Evolutionary conservation across 2,329 filamentous ascomycete species (phyloP).

Genomic region (Verticillium alfalfae): DNA sequence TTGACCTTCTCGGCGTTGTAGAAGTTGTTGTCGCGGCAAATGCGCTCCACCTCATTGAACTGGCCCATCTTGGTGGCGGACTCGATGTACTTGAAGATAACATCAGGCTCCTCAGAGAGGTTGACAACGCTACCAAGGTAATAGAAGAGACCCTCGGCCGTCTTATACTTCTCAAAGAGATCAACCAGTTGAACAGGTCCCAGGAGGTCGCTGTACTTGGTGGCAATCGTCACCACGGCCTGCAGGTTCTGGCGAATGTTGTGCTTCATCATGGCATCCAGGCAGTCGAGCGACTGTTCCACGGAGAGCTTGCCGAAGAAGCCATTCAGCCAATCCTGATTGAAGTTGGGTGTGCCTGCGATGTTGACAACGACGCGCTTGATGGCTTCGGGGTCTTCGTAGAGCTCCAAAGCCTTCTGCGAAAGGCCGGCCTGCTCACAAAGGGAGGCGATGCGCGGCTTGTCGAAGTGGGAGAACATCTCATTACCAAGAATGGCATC

Average conservation of each 20-base stretch:
- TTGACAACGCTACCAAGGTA: constrained; percentile 98
- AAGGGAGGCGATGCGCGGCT: constrained; percentile 76
- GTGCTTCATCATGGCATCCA: constrained; percentile 92
- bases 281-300: constrained; percentile 87
- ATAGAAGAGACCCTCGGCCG: constrained; percentile 94
- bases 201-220: constrained; percentile 95
- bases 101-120: constrained; percentile 87
- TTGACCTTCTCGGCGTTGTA: constrained; percentile 95
- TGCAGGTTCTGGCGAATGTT: constrained; percentile 98
- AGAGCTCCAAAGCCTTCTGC: constrained; percentile 87
- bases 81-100: constrained; percentile 99
- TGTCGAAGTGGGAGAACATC: constrained; percentile 98
- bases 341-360: constrained; percentile 76
- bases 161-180: constrained; percentile 95
- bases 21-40: constrained; percentile 87
- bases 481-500: constrained; percentile 97
- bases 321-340: constrained; percentile 81
- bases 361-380: constrained; percentile 88
- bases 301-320: constrained; percentile 95
- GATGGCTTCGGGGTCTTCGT: constrained; percentile 82
- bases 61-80: constrained; percentile 91
- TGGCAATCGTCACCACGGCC: constrained; percentile 89
- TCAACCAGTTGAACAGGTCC: constrained; percentile 85
- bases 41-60: constrained; percentile 91
- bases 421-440: constrained; percentile 89